Evolutionary conservation across 331 rosid genomes (phyloP).

Genomic region (Quercus lobata): DNA sequence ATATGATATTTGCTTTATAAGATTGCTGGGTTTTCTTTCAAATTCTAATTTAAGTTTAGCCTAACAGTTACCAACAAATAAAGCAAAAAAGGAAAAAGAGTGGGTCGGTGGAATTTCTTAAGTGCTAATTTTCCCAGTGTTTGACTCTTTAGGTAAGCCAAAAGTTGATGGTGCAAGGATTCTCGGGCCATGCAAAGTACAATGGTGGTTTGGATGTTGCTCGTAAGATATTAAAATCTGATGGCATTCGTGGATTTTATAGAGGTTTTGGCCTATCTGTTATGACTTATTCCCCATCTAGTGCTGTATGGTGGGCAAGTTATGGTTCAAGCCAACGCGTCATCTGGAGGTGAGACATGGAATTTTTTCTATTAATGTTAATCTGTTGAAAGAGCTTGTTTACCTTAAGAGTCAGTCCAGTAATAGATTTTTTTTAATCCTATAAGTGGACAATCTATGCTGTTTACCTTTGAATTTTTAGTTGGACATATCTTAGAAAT

Average conservation of each 20-base stretch:
- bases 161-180: slow-evolving; percentile 95
- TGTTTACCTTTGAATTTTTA: not conserved
- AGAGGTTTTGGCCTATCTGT: slow-evolving; percentile 88
- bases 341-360: slow-evolving; percentile 91
- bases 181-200: slow-evolving; percentile 67
- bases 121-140: slow-evolving; percentile 9
- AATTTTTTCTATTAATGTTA: slow-evolving; percentile 12
- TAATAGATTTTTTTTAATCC: not conserved
- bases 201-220: slow-evolving; percentile 88
- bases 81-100: not conserved
- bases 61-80: not conserved
- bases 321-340: slow-evolving; percentile 90
- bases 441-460: not conserved
- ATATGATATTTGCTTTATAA: not conserved
- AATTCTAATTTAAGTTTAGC: not conserved
- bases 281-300: slow-evolving; percentile 91
- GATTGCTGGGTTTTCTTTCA: not conserved
- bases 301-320: slow-evolving; percentile 98
- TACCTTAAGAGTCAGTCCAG: not conserved
- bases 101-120: not conserved
- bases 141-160: slow-evolving; percentile 67
- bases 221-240: slow-evolving; percentile 56
- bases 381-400: slow-evolving; percentile 9
- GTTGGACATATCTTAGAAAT: not conserved
- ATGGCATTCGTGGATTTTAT: slow-evolving; percentile 80